A percentile compares a stretch with the other conserved stretches of the same genome.
Evolutionary conservation across 345 rosid genomes (phyloP).

Genomic region (Rhodamnia argentea): DNA sequence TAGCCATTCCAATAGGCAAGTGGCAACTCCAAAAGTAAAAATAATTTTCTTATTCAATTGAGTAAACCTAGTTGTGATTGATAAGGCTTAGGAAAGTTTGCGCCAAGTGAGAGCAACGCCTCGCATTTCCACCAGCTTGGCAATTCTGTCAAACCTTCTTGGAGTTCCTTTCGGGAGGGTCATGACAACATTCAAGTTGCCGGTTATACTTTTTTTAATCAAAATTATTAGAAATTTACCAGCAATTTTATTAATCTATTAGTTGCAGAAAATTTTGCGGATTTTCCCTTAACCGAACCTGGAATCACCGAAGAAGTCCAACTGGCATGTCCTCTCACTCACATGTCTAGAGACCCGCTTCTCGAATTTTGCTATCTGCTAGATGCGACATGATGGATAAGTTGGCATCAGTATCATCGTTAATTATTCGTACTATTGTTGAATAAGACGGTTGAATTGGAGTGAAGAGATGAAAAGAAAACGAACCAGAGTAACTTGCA

Average conservation of each 20-base stretch:
- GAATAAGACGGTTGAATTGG: too few relatives aligned
- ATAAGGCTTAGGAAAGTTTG: too few relatives aligned
- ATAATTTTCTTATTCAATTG: too few relatives aligned
- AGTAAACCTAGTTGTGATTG: too few relatives aligned
- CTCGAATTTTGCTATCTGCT: too few relatives aligned
- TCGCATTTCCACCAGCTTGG: neutral
- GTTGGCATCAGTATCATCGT: too few relatives aligned
- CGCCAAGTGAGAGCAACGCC: neutral
- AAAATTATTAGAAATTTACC: neutral
- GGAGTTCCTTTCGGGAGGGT: neutral
- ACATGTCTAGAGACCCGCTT: too few relatives aligned
- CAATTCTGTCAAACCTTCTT: neutral
- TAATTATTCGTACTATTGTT: too few relatives aligned
- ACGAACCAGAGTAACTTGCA: too few relatives aligned
- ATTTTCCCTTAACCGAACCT: neutral
- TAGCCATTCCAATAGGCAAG: neutral
- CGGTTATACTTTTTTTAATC: too few relatives aligned
- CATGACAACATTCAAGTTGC: neutral
- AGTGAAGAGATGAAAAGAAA: too few relatives aligned
- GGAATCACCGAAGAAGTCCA: neutral
- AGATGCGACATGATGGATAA: too few relatives aligned
- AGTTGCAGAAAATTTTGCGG: neutral
- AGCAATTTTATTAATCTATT: neutral
- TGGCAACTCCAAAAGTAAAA: neutral
- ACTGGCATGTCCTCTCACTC: neutral